Evolutionary conservation across 768 basidiomycete species (phyloP).

Genomic region (Mycena belliarum): DNA sequence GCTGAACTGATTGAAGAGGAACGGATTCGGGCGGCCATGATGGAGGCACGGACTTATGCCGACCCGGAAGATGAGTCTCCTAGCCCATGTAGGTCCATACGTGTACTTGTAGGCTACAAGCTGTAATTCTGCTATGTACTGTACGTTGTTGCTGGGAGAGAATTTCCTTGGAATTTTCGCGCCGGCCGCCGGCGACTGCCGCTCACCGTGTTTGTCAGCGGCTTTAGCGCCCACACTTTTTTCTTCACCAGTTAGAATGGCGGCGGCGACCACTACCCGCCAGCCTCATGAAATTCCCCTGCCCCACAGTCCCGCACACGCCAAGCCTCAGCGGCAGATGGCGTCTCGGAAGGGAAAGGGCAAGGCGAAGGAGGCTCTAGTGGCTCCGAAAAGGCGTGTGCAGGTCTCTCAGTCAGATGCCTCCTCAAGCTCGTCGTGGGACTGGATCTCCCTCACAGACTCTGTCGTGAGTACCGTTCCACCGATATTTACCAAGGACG

Average conservation of each 20-base stretch:
- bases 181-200: background rate
- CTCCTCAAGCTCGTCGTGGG: constrained; percentile 44
- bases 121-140: no score
- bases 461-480: constrained; percentile 61
- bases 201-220: constrained; percentile 2
- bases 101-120: constrained; percentile 65
- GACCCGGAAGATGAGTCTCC: constrained; percentile 50
- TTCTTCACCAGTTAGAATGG: constrained; percentile 36
- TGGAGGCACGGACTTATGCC: constrained; percentile 55
- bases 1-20: constrained; percentile 72
- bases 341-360: constrained; percentile 50
- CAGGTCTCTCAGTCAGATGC: constrained; percentile 10
- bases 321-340: constrained; percentile 22
- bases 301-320: constrained; percentile 29
- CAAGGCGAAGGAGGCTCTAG: constrained; percentile 41
- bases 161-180: no score
- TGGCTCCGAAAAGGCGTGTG: constrained; percentile 25
- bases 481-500: constrained; percentile 86
- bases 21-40: constrained; percentile 58
- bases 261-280: constrained; percentile 46
- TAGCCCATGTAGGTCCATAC: constrained; percentile 57
- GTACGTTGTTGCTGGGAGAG: no score
- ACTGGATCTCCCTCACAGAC: constrained; percentile 75
- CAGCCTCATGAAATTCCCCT: constrained; percentile 38
- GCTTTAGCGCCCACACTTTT: constrained; percentile 23